A percentile compares a stretch with the other conserved stretches of the same genome.
Conservation (phyloP, 768 basidiomycete genomes). For the Neoboletus magnificus region DNA sequence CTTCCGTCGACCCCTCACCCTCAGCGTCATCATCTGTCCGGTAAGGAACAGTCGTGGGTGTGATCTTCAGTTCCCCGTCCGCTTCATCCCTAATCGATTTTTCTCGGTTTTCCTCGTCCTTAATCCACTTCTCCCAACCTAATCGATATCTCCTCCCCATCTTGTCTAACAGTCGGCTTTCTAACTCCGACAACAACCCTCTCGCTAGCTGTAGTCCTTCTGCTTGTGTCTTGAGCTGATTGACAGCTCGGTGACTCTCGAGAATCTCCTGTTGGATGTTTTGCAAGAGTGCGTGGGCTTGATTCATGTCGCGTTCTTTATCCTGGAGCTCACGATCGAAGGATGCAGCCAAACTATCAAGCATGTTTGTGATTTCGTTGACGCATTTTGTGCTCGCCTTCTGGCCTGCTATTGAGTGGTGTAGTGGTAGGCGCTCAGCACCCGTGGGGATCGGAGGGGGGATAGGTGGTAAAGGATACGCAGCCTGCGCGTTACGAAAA, state of each 20-base stretch:
- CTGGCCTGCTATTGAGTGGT: conserved; percentile 82
- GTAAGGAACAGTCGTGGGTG: conserved; percentile 43
- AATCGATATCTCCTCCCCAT: conserved; percentile 80
- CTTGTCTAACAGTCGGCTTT: conserved; percentile 62
- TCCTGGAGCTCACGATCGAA: conserved; percentile 91
- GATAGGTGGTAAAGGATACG: conserved; percentile 39
- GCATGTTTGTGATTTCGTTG: conserved; percentile 79
- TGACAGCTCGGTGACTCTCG: conserved; percentile 75
- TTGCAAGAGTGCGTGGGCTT: conserved; percentile 80
- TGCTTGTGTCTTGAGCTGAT: conserved; percentile 64
- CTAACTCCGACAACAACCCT: conserved; percentile 55
- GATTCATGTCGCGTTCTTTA: conserved; percentile 87
- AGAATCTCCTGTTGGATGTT: conserved; percentile 90
- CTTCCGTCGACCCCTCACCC: conserved; percentile 35
- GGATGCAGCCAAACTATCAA: conserved; percentile 82
- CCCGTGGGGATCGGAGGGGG: conserved; percentile 43
- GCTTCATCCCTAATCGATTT: conserved; percentile 59
- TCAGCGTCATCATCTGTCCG: conserved; percentile 46
- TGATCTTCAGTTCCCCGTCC: conserved; percentile 52
- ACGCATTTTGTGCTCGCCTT: conserved; percentile 82
- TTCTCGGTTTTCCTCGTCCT: conserved; percentile 80
- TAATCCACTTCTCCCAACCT: conserved; percentile 93
- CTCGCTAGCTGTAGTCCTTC: conserved; percentile 63
- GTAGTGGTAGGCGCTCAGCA: conserved; percentile 69
- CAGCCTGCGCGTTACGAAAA: conserved; percentile 65